These are phyloP conservation scores for Pleurotus platypus DNA, from an alignment of 768 basidiomycete genomes.

Conservation along the genomic window DNA sequence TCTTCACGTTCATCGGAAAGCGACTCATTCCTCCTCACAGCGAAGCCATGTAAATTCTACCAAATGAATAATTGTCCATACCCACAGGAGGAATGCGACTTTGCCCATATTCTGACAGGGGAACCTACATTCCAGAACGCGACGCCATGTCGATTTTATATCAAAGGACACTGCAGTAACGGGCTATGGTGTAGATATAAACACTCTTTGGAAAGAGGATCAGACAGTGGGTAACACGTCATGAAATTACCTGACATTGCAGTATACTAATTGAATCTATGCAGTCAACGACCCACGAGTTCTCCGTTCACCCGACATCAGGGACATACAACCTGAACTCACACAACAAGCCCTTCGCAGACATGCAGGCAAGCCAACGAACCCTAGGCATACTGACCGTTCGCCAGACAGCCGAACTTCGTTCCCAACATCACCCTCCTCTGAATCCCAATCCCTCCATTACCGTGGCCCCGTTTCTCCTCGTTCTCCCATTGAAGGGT, in stretches of 20 bases:
- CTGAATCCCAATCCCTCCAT: not conserved
- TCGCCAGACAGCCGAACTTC: not conserved
- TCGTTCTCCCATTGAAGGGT: not conserved
- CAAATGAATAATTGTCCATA: slow-evolving; percentile 38
- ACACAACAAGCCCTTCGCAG: slow-evolving; percentile 3
- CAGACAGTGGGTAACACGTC: not conserved
- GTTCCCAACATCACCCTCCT: not conserved
- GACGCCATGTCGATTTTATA: slow-evolving; percentile 30
- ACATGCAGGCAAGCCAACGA: slow-evolving; percentile 6
- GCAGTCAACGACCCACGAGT: slow-evolving; percentile 4
- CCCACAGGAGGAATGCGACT: slow-evolving; percentile 44
- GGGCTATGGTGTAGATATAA: slow-evolving; percentile 34
- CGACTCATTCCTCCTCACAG: slow-evolving; percentile 18
- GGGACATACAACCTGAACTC: slow-evolving; percentile 5
- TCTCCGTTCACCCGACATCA: slow-evolving; percentile 7
- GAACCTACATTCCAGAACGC: slow-evolving; percentile 16
- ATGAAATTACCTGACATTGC: not conserved
- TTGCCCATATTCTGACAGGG: slow-evolving; percentile 34
- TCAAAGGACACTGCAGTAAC: slow-evolving; percentile 31
- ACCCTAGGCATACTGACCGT: slow-evolving; percentile 1
- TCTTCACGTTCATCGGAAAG: too few relatives aligned
- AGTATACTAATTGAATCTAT: not conserved
- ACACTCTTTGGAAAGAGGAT: slow-evolving; percentile 20
- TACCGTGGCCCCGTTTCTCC: not conserved
- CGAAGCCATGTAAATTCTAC: slow-evolving; percentile 49